phyloP scores from a whole-genome alignment of 2,329 filamentous ascomycete species.

The Alternaria novae-zelandiae region DNA sequence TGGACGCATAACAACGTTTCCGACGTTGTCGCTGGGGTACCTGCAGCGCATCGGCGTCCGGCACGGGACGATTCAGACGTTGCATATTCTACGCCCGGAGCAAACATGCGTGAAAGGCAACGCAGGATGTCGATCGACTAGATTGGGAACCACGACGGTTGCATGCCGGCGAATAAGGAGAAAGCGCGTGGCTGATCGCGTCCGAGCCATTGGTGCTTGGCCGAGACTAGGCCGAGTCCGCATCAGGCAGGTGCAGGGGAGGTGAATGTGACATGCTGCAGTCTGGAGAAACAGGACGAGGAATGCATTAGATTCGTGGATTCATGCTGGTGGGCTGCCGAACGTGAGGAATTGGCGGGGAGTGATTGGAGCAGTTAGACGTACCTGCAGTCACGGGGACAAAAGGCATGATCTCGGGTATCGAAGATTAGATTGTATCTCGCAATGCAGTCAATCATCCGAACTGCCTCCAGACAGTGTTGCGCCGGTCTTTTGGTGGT shows the following conservation, averaged over 20 bases:
- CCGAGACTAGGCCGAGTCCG: slow-evolving; percentile 16
- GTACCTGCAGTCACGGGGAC: slow-evolving; percentile 11
- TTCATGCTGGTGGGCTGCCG: background rate
- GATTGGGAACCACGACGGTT: background rate
- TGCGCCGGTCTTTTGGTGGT: slow-evolving; percentile 29
- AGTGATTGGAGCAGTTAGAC: slow-evolving; percentile 13
- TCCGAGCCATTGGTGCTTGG: slow-evolving; percentile 15
- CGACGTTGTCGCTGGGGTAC: slow-evolving; percentile 2
- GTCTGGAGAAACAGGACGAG: background rate
- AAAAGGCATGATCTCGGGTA: slow-evolving; percentile 1
- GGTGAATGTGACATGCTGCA: background rate
- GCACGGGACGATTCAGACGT: background rate
- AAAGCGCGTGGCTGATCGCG: slow-evolving; percentile 12
- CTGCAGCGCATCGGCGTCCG: slow-evolving; percentile 1
- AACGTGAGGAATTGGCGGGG: slow-evolving; percentile 4
- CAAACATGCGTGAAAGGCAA: slow-evolving; percentile 4
- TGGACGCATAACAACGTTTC: background rate
- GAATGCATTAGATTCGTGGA: background rate
- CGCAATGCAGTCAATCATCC: slow-evolving; percentile 21
- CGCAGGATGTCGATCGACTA: slow-evolving; percentile 6
- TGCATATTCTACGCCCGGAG: slow-evolving; percentile 10
- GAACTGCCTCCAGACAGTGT: slow-evolving; percentile 39
- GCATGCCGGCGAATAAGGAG: slow-evolving; percentile 6
- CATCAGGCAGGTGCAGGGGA: slow-evolving; percentile 28
- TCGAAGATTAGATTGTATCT: background rate